Evolutionary conservation across 1,139 yeast genomes (phyloP).

Genomic region (Geotrichum carabidarum): DNA sequence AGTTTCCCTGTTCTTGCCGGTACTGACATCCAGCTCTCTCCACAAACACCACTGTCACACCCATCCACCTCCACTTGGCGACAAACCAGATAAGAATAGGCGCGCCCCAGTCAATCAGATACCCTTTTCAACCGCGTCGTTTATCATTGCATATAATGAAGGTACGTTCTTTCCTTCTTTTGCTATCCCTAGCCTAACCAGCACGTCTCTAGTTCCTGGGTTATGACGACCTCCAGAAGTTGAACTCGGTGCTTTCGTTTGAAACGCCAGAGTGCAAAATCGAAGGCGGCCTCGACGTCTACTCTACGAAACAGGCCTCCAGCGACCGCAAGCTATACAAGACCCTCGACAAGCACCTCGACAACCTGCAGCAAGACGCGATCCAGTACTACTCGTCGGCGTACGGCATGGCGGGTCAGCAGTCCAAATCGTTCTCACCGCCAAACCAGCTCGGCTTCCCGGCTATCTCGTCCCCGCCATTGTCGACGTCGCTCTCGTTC

Average conservation of each 20-base stretch:
- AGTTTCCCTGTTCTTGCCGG: no score
- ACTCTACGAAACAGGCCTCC: conserved; percentile 89
- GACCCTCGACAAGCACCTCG: conserved; percentile 69
- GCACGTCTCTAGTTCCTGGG: conserved; percentile 62
- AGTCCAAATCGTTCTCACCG: conserved; percentile 22
- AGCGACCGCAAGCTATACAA: conserved; percentile 84
- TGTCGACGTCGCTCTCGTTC: conserved; percentile 14
- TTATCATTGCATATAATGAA: neutral
- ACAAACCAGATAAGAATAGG: no score
- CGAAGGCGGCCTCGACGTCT: conserved; percentile 89
- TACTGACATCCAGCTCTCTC: no score
- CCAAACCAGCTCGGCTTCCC: conserved; percentile 4
- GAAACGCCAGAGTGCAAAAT: conserved; percentile 83
- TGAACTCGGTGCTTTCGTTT: conserved; percentile 80
- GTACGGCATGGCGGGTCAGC: conserved; percentile 20
- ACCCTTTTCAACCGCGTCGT: neutral
- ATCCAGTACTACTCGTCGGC: conserved; percentile 19
- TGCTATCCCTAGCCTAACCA: neutral
- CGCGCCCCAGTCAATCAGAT: neutral
- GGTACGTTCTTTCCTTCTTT: neutral
- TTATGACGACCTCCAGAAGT: conserved; percentile 81
- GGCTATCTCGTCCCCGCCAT: conserved; percentile 15
- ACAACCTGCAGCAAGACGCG: conserved; percentile 27
- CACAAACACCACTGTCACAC: no score
- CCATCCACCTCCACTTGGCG: no score